These are phyloP conservation scores for Termitomyces eurrhizus DNA, from an alignment of 768 basidiomycete genomes.

Conservation along the genomic window DNA sequence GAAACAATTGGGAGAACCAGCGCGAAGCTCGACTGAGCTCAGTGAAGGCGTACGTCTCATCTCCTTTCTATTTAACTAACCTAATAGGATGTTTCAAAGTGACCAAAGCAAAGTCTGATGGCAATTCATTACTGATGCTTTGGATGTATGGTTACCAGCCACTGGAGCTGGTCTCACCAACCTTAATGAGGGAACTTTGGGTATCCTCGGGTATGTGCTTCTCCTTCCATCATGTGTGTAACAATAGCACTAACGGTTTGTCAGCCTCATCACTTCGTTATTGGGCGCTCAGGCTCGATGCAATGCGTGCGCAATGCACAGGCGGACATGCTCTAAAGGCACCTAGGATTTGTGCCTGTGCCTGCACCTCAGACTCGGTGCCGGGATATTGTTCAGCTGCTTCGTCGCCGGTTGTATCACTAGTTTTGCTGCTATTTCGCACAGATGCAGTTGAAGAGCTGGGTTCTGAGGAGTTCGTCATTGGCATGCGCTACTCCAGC, in stretches of 20 bases:
- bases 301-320: slow-evolving; percentile 41
- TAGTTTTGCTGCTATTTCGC: too few species aligned
- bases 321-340: slow-evolving; percentile 45
- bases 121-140: slow-evolving; percentile 80
- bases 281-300: slow-evolving; percentile 69
- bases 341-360: slow-evolving; percentile 37
- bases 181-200: slow-evolving; percentile 82
- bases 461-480: slow-evolving; percentile 10
- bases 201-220: slow-evolving; percentile 70
- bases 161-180: slow-evolving; percentile 71
- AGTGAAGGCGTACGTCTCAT: slow-evolving; percentile 45
- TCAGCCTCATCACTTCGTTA: slow-evolving; percentile 65
- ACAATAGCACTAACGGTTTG: slow-evolving; percentile 1
- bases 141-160: slow-evolving; percentile 91
- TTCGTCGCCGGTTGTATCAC: not conserved
- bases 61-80: not conserved
- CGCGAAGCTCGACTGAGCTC: slow-evolving; percentile 61
- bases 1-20: slow-evolving; percentile 86
- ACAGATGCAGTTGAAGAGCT: not conserved
- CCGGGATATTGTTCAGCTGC: not conserved
- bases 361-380: slow-evolving; percentile 21
- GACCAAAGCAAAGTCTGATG: slow-evolving; percentile 62
- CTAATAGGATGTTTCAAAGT: slow-evolving; percentile 27
- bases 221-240: slow-evolving; percentile 1
- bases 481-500: slow-evolving; percentile 19